Base-by-base conservation (phyloP, 2,329 filamentous ascomycete species). In the Ambrosiella xylebori region DNA sequence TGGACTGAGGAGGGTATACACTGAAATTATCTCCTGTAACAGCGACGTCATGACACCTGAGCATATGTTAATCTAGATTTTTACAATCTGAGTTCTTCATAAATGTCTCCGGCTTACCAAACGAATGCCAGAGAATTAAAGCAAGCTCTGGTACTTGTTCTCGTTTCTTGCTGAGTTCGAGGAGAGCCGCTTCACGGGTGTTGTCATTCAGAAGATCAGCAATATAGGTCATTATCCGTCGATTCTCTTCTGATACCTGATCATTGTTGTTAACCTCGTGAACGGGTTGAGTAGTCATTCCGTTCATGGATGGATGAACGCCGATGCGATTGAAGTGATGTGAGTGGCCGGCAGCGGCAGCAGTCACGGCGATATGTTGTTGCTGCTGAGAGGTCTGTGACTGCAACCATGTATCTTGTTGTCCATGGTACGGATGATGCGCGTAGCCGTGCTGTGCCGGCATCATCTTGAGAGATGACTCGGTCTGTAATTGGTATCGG, bases 71-170 rank as follows among this genome's bases (percentile, higher is more conserved):
- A 37, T 8, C 8, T 36, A 44, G 17, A 12, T 37, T 9, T 44
- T 44, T 6, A 41, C 12, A 27, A 15, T 35, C 9, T 3, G 12
- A n/a, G 38, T 51, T 27, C 27, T 27, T 27, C 27, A 27, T 47
- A 2, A 19, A 19, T 35, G 7, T 9, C 11, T 38, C n/a, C 8
- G 57, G 71, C 81, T 63, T 80, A 95, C 91, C 93, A 67, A 96
- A 97, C 2, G 91, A 97, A 71, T 98, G 93, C 93, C 93, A 98
- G 62, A 98, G 76, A 61, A 98, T 95, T 65, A 98, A 75, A 52
- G 93, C 93, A 61, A 98, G 76, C 73, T 98, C 93, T 0, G 93
- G 91, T 13, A 98, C 93, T 71, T 97, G 93, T 72, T 98, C 93
- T 59, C 93, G 78, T 79, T 98, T 98, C 77, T 98, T 98, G 74